Base-by-base conservation (phyloP, 108 stramenopile species). In the Fistulifera pelliculosa region DNA sequence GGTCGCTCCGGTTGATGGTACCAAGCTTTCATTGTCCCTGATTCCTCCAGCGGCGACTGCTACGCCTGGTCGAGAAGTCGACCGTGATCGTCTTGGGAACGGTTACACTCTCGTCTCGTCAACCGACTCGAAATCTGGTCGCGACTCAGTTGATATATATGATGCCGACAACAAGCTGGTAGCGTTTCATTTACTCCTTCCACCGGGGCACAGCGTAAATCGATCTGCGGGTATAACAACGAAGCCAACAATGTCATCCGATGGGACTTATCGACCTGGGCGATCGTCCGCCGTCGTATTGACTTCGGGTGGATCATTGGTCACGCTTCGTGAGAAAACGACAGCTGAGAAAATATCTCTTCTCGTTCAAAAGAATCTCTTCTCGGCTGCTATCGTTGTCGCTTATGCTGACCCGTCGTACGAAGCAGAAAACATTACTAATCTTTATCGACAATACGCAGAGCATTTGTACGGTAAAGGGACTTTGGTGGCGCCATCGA, bases 401-500 rank as follows among this genome's bases (percentile, higher is more conserved):
- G 95, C 95, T 14, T 84, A 70, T 40, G 81, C 79, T 0, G 90
- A 87, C 56, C 85, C 90, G 24, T 84, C 81, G 22, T 81, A 70
- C 52, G 52, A 73, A 38, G 58, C 79, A 0, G 70, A 70, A 12
- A 81, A 85, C 40, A 81, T 98, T 28, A 76, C 83, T 31, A 66
- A 62, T 1, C 76, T 98, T 21, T 91, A 89, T 55, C 68, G 88
- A 54, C 69, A 63, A 40, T 85, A 98, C 68, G 97, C 92, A 25
- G 95, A 98, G 54, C 88, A 96, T 69, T 64, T 96, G 47, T 96
- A 95, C 64, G 77, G 89, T 50, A 90, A 93, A 61, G 88, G 91
- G 92, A 93, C 55, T 96, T 81, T 41, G 71, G 68, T 48, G 92
- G 77, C 18, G 85, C 93, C 27, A 89, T 96, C 71, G 79, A 85